Evolutionary conservation across 768 basidiomycete species (phyloP).

Genomic region (Chalciporus piperatus): DNA sequence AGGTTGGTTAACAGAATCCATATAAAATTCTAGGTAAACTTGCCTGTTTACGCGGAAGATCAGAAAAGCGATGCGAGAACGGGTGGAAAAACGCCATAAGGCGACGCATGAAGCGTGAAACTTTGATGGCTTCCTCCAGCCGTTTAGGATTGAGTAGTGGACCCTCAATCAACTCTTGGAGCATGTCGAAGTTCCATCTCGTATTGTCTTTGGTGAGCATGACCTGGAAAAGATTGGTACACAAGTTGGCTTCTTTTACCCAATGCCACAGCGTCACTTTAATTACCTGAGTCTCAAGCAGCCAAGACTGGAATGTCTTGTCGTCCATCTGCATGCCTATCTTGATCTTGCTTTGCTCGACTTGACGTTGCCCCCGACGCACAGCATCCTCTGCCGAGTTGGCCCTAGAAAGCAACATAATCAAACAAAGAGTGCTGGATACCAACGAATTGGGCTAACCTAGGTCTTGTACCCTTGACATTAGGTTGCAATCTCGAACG

Average conservation of each 20-base stretch:
- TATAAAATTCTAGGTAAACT: conserved; percentile 1
- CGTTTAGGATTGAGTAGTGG: conserved; percentile 88
- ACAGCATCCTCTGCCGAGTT: conserved; percentile 85
- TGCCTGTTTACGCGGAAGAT: conserved; percentile 70
- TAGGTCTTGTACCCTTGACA: conserved; percentile 56
- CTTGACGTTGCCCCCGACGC: conserved; percentile 83
- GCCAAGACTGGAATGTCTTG: conserved; percentile 76
- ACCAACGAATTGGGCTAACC: conserved; percentile 40
- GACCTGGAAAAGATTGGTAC: conserved; percentile 47
- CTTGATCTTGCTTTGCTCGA: conserved; percentile 87
- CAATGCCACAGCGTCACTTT: not conserved
- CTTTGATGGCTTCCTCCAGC: conserved; percentile 92
- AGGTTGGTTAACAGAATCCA: not conserved
- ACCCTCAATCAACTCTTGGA: conserved; percentile 89
- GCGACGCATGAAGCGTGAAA: conserved; percentile 82
- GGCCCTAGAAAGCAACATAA: conserved; percentile 42
- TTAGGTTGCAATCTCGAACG: conserved; percentile 64
- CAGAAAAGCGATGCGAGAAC: conserved; percentile 82
- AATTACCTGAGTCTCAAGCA: conserved; percentile 83
- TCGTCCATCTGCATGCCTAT: conserved; percentile 96
- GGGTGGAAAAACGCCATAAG: conserved; percentile 95
- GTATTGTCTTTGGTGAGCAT: conserved; percentile 84
- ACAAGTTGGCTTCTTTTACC: not conserved
- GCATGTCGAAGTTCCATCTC: conserved; percentile 89
- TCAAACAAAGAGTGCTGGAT: not conserved